phyloP scores from a whole-genome alignment of 495 filamentous ascomycete species.

The Neurospora africana region DNA sequence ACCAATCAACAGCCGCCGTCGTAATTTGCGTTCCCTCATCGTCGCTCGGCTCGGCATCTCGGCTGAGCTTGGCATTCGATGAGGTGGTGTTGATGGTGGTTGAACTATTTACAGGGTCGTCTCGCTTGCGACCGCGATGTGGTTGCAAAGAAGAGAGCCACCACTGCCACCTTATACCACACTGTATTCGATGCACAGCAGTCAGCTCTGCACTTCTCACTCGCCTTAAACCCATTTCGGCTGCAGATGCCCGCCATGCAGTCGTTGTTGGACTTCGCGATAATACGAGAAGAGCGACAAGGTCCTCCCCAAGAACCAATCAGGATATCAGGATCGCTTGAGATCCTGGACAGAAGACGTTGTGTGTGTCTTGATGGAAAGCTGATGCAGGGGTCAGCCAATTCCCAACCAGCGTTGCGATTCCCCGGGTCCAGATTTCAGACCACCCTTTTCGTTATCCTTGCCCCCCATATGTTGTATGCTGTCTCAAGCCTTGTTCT shows the following conservation, averaged over 20 bases:
- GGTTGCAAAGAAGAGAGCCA: not conserved
- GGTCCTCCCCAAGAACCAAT: not conserved
- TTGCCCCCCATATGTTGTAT: not conserved
- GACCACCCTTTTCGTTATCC: not conserved
- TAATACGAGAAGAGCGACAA: not conserved
- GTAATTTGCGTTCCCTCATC: not conserved
- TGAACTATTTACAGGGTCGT: not conserved
- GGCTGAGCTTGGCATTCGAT: not conserved
- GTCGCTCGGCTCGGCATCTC: not conserved
- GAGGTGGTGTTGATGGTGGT: not conserved
- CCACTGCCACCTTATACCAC: not conserved
- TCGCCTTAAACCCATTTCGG: not conserved
- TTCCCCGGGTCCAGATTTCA: not conserved
- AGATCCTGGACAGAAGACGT: not conserved
- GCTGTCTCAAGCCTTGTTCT: not conserved
- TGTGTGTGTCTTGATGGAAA: not conserved
- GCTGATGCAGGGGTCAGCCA: not conserved
- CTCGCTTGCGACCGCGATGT: not conserved
- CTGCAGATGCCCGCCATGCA: not conserved
- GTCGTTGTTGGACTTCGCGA: not conserved
- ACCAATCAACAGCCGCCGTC: not conserved
- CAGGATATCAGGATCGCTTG: not conserved
- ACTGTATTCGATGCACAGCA: not conserved
- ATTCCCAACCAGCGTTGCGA: not conserved
- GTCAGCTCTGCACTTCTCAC: not conserved